Base-by-base conservation (phyloP, 345 rosid species). In the Aethionema arabicum region DNA sequence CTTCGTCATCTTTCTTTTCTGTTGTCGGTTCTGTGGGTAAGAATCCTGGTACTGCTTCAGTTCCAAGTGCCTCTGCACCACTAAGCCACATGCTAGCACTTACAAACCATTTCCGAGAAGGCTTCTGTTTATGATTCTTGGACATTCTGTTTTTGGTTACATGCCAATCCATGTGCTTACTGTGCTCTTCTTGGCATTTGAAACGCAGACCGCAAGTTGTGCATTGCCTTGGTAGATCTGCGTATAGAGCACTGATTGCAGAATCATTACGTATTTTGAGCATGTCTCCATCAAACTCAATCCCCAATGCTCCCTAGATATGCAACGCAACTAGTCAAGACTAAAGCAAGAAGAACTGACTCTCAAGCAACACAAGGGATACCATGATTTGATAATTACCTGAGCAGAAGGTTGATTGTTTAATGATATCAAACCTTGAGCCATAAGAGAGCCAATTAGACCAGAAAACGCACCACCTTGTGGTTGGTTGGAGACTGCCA, bases 161-260 rank as follows among this genome's bases (percentile, higher is more conserved):
- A 81, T 95, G 98, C 99, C 99, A 95, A 78, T 95, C 99, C 99
- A 95, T 95, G 73, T 95, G 99, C 66, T 77, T 81, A 57, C 99
- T 88, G 69, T 95, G 99, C 63, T 88, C 95, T 69, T 90, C 98
- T 78, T 95, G 99, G 68, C 75, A 76, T 79, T 82, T 88, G 62
- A 95, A 95, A 14, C 99, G 88, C 54, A 85, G 81, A 74, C 99
- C 99, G 72, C 99, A 95, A 32, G 98, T 85, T 37, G 91, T 86
- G 75, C 99, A 95, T 75, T 95, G 98, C 72, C 99, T 85, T 32
- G 98, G 96, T 56, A 95, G 95, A 73, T 88, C 88, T 57, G 75
- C 83, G 78, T 95, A 88, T 32, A 95, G 55, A 50, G 90, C 84
- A 70, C 70, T 79, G 69, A 90, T 72, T 63, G 91, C 86, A 73